phyloP scores from a whole-genome alignment of 495 filamentous ascomycete genomes.

The Polyplosphaeria fusca region DNA sequence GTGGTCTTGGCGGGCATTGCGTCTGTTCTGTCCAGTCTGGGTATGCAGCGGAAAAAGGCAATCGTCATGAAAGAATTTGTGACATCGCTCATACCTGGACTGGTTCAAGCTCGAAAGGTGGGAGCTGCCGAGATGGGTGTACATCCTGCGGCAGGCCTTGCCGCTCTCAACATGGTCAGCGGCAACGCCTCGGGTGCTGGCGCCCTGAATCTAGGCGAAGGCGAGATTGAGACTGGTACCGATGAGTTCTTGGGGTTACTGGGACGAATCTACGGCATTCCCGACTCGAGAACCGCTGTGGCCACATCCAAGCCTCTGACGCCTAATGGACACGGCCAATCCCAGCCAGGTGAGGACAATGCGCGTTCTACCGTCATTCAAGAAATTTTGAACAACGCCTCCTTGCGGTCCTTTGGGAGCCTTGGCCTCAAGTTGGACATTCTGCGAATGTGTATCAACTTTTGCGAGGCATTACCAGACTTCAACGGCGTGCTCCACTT shows the following conservation, averaged over 20 bases:
- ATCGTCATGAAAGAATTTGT: conserved; percentile 81
- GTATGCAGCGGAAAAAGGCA: conserved; percentile 79
- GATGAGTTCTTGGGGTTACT: conserved; percentile 55
- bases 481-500: conserved; percentile 83
- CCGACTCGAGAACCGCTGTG: conserved; percentile 9
- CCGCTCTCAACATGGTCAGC: conserved; percentile 54
- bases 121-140: conserved; percentile 93
- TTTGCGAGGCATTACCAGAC: conserved; percentile 90
- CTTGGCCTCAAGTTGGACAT: conserved; percentile 76
- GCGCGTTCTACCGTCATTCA: conserved; percentile 4
- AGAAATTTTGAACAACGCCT: conserved; percentile 46
- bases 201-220: conserved; percentile 68
- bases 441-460: conserved; percentile 76
- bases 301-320: neutral
- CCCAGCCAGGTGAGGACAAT: neutral
- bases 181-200: conserved; percentile 52
- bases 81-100: conserved; percentile 71
- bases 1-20: conserved; percentile 81
- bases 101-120: conserved; percentile 88
- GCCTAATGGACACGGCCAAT: neutral
- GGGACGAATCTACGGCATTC: conserved; percentile 45
- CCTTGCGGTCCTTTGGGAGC: conserved; percentile 60
- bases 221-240: conserved; percentile 72
- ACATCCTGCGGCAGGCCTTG: conserved; percentile 70
- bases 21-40: conserved; percentile 71